Base-by-base conservation (phyloP, 1,284 basidiomycete genomes). In the Microbotryomycetes sp. region DNA sequence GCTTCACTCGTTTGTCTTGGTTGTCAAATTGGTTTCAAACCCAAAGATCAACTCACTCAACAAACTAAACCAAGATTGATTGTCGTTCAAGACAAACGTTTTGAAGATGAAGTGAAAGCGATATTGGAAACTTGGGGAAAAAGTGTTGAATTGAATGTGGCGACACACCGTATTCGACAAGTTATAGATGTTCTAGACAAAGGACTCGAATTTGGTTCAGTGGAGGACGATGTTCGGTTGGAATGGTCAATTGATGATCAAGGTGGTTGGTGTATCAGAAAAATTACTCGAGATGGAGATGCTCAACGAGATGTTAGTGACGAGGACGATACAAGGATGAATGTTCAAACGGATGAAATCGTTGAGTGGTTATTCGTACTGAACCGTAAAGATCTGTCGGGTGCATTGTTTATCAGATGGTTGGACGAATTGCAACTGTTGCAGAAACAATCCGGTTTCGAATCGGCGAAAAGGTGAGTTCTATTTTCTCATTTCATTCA, bases 121-220 rank as follows among this genome's bases (percentile, higher is more conserved):
- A 73, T 89, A 23, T 75, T 92, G 30, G 73, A 78, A 1, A 85
- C 84, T 0, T 92, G 89, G 89, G 88, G 83, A 1, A 82, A 85
- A 65, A 80, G 88, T 3, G 80, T 84, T 0, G 77, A 78, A 26
- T 70, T 75, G 15, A 70, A 76, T 5, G 83, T 85, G 58, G 87
- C 81, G 1, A 72, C 83, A 22, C 75, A 78, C n/a, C 79, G 80
- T 0, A 69, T 91, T 86, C 84, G 85, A 75, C 75, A 3, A 77
- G 90, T 29, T 71, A 88, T 25, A 75, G 78, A 48, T 81, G 79
- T 6, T 79, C 83, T 59, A 80, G 80, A 23, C 79, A 72, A 0
- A 74, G 76, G 76, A 65, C 69, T 48, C 54, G 51, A 45, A 65
- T 66, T 46, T 60, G 59, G 32, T 70, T 67, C 23, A 14, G 72